Evolutionary conservation across 768 basidiomycete genomes (phyloP).

Genomic region (Kwoniella bestiolae): DNA sequence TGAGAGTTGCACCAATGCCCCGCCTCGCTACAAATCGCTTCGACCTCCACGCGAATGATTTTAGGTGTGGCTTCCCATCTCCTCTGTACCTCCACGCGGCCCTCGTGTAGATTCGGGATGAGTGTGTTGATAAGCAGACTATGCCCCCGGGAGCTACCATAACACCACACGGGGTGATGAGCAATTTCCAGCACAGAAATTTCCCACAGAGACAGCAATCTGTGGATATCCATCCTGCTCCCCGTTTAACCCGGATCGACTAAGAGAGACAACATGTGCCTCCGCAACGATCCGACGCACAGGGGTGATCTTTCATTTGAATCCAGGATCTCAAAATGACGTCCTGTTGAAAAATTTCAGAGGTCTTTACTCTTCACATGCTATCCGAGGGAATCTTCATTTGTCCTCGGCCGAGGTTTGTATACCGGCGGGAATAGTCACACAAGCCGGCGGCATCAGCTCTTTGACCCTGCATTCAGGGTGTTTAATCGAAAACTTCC

Average conservation of each 20-base stretch:
- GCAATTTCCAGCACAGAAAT: not conserved
- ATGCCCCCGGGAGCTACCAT: not conserved
- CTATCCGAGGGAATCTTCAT: not conserved
- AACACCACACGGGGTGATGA: not conserved
- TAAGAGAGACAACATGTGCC: not conserved
- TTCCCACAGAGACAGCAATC: too few relatives aligned
- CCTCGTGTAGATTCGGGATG: not conserved
- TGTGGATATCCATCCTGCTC: not conserved
- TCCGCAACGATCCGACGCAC: not conserved
- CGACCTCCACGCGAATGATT: not conserved
- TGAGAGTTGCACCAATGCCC: too few relatives aligned
- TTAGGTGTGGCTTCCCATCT: not conserved
- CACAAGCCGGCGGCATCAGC: not conserved
- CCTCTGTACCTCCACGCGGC: not conserved
- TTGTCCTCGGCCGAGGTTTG: constrained; percentile 1
- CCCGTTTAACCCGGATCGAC: not conserved
- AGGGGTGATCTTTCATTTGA: too few relatives aligned
- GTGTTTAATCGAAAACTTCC: not conserved
- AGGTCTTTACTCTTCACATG: not conserved
- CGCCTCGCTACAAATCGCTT: not conserved
- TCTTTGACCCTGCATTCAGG: not conserved
- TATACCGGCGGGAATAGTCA: not conserved
- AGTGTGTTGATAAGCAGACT: not conserved
- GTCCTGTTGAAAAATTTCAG: too few relatives aligned
- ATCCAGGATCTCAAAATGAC: too few relatives aligned